Percentiles rank a stretch among this genome's conserved stretches.
Evolutionary conservation across 768 basidiomycete genomes (phyloP).

Genomic region (Lactarius psammicola): DNA sequence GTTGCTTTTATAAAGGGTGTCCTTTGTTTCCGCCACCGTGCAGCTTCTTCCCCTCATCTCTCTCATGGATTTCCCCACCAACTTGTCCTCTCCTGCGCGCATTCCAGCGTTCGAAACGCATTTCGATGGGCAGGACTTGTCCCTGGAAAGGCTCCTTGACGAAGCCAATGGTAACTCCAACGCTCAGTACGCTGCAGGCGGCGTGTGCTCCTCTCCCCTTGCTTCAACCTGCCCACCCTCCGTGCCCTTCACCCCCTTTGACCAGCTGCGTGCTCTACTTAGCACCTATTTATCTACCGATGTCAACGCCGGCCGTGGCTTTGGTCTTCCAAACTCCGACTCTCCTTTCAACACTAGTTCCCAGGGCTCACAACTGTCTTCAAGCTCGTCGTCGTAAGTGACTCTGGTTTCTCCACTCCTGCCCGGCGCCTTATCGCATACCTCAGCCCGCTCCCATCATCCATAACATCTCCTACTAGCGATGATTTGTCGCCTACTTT

Average conservation of each 20-base stretch:
- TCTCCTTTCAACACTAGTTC: neutral
- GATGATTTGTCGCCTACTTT: neutral
- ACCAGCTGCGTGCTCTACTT: conserved; percentile 9
- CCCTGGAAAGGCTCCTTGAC: neutral
- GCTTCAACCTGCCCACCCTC: conserved; percentile 2
- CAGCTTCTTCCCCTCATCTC: conserved; percentile 1
- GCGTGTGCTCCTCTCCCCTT: conserved; percentile 7
- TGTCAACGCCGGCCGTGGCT: neutral
- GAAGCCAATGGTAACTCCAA: neutral
- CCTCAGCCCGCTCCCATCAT: conserved; percentile 11
- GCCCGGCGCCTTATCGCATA: neutral
- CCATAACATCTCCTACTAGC: conserved; percentile 10
- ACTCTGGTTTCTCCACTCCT: neutral
- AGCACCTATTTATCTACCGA: neutral
- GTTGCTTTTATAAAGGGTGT: conserved; percentile 2
- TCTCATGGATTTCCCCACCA: neutral
- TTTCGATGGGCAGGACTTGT: neutral
- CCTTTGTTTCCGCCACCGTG: conserved; percentile 1
- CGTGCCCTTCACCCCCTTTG: neutral
- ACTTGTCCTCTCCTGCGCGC: conserved; percentile 5
- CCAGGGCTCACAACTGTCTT: neutral
- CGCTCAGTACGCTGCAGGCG: conserved; percentile 18
- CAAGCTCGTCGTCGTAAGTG: conserved; percentile 10
- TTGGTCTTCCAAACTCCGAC: neutral
- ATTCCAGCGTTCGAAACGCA: conserved; percentile 6